Evolutionary conservation across 164 flowering plant genomes (phyloP), one percentile per base, ranked within the genome.

Genomic region (Berberis thunbergii): DNA sequence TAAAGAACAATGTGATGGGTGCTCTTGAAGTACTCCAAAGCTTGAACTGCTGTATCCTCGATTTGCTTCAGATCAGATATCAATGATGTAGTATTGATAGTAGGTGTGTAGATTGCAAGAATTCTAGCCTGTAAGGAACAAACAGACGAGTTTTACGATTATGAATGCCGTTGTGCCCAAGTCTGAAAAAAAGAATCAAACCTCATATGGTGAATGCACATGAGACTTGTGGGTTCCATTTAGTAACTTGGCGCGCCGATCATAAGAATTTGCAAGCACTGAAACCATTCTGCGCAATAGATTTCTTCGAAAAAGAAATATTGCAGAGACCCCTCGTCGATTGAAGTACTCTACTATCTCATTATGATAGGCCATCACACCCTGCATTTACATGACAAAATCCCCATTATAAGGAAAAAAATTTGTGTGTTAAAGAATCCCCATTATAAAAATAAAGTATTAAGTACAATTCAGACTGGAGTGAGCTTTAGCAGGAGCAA

Each of bases 201-300:
- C 90, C 88, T 86, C 88, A 6, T 49, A 42, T 6, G 69, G 58
- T 5, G 86, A 82, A 69, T 86, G 91, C 45, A 79, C 84, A 45
- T 86, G 88, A 65, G 91, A 84, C 71, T 82, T 84, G 81, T 86
- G 91, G 59, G 88, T 86, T 45, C 88, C 88, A 71, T 84, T 81
- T 43, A 86, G 63, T 60, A 70, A 78, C 75, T 79, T 86, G 41
- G 80, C 79, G 54, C 74, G 68, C 56, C 73, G 72, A 69, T 86
- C 86, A 57, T 77, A 84, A 64, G 83, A 61, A 71, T 86, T 86
- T 56, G 88, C 84, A 40, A 86, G 79, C 5, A 79, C 74, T 4
- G 88, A 86, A 54, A 86, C 69, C 85, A 79, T 67, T 68, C 88
- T 70, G 11, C 81, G 81, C 3, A 84, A 73, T 43, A 78, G 73